Evolutionary conservation across 768 basidiomycete species (phyloP).

Genomic region (Lepiota brunneoincarnata): DNA sequence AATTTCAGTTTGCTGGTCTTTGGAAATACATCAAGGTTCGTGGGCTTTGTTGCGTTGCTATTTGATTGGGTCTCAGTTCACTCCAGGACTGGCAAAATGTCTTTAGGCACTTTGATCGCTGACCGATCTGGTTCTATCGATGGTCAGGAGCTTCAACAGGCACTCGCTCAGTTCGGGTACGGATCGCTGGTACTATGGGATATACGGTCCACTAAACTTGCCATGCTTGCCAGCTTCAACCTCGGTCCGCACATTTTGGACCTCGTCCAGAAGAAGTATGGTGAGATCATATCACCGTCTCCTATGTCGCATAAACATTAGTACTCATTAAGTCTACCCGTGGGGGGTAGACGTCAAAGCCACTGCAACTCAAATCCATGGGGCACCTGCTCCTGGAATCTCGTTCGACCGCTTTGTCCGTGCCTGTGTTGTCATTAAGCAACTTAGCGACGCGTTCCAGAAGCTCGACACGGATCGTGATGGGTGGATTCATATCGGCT

Average conservation of each 20-base stretch:
- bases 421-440: constrained; percentile 80
- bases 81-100: constrained; percentile 78
- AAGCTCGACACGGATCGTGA: constrained; percentile 60
- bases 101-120: constrained; percentile 80
- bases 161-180: constrained; percentile 72
- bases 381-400: constrained; percentile 51
- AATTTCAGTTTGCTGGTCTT: constrained; percentile 62
- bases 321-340: constrained; percentile 28
- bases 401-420: constrained; percentile 86
- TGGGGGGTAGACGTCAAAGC: constrained; percentile 58
- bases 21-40: constrained; percentile 78
- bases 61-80: neutral
- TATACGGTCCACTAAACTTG: neutral
- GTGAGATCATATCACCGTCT: constrained; percentile 34
- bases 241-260: constrained; percentile 63
- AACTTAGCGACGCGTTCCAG: constrained; percentile 70
- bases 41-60: neutral
- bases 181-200: constrained; percentile 8
- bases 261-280: constrained; percentile 77
- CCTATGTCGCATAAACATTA: neutral
- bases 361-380: constrained; percentile 30
- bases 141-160: constrained; percentile 59
- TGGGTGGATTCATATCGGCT: constrained; percentile 75
- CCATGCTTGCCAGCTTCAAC: constrained; percentile 44
- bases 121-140: constrained; percentile 84